Evolutionary conservation across 23 red algal species (phyloP), one percentile per base, ranked within the genome.

Genomic region (Chondrus crispus): DNA sequence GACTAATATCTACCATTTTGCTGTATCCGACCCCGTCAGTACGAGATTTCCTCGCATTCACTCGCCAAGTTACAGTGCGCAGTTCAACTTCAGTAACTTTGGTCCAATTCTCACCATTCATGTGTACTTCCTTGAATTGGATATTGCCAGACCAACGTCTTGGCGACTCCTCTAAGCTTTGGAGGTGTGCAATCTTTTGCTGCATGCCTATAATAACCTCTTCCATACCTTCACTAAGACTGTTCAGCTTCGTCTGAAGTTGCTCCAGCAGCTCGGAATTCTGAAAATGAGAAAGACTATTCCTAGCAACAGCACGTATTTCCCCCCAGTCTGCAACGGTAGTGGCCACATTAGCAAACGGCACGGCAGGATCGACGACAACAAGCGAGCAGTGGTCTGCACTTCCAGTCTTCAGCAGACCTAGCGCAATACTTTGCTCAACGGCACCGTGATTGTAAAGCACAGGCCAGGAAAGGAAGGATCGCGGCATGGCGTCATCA

Each of bases 361-460:
- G 89, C n/a, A 77, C 89, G 64, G 89, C 89, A 35, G 79, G 76
- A 45, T 92, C 89, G 37, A 92, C 75, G 5, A 92, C 77, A 9
- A 92, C 76, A 32, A 92, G 52, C 16, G 89, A 55, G 36, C 86
- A 80, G 39, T 33, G 32, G 38, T 71, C 74, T 28, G 40, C 24
- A 28, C 57, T 20, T 19, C 44, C 54, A 51, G 62, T 54, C 74
- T 74, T 45, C n/a, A 92, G 39, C 58, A 92, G 39, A 20, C 58
- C 57, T 28, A 53, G 63, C 32, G 77, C 89, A 44, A 92, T 82
- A 71, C 89, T 68, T 37, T 81, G 62, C 26, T 92, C 89, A 76
- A 92, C 75, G 43, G 68, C 66, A 13, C 66, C 77, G 51, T 58
- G 75, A 73, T 92, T 84, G 46, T 72, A 92, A 49, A 78, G 84